These are phyloP conservation scores for Volvox carteri DNA, from an alignment of 163 green algal genomes.

Conservation along the genomic window DNA sequence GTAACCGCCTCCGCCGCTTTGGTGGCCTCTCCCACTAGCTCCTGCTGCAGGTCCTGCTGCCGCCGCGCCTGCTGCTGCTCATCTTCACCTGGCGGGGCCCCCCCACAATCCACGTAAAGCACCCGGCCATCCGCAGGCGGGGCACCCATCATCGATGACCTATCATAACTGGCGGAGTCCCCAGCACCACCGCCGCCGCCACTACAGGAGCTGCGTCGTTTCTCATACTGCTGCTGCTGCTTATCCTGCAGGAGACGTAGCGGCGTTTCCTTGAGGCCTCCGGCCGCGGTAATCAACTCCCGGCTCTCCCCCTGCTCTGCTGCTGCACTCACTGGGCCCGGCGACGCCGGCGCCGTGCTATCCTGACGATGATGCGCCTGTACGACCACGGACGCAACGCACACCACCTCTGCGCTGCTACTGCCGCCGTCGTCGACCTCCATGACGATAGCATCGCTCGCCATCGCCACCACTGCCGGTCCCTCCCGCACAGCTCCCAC, in stretches of 20 bases:
- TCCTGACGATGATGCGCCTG: background rate
- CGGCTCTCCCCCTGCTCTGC: background rate
- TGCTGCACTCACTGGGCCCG: background rate
- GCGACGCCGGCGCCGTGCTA: background rate
- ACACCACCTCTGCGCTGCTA: slow-evolving; percentile 15
- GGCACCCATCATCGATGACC: background rate
- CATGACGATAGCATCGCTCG: too few relatives aligned
- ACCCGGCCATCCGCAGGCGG: too few relatives aligned
- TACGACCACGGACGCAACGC: background rate
- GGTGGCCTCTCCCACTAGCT: background rate
- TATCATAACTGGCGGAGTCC: background rate
- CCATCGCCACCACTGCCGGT: too few relatives aligned
- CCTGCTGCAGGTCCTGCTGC: background rate
- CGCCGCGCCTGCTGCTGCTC: background rate
- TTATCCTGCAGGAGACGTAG: slow-evolving; percentile 9
- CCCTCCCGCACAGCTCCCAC: background rate
- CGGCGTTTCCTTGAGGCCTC: too few relatives aligned
- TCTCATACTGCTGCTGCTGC: background rate
- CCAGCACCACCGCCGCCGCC: background rate
- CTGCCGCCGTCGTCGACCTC: slow-evolving; percentile 31
- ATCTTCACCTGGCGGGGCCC: too few relatives aligned
- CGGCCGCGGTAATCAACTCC: too few relatives aligned
- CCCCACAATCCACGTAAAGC: too few relatives aligned
- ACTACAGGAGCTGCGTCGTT: background rate
- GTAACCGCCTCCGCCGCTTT: slow-evolving; percentile 1